Conservation (phyloP, 2,329 filamentous ascomycete genomes). For the Alternaria ventricosa region DNA sequence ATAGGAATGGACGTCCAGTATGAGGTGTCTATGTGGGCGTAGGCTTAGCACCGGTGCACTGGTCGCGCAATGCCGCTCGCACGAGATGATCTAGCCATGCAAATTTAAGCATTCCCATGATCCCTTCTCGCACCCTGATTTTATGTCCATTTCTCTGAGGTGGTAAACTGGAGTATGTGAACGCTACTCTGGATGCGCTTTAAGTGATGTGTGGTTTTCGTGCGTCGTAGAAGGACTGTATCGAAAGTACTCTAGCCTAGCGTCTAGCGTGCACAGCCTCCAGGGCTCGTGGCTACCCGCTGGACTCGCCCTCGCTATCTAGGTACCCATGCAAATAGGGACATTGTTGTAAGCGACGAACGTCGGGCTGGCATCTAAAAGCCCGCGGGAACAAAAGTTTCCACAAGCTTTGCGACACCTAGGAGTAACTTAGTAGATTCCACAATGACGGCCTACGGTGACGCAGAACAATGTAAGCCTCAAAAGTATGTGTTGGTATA, state of each 20-base stretch:
- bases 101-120: not conserved
- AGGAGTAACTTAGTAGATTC: not conserved
- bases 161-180: not conserved
- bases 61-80: not conserved
- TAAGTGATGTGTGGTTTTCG: not conserved
- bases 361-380: not conserved
- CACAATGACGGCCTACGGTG: not conserved
- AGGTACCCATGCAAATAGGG: not conserved
- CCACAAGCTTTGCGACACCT: not conserved
- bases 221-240: not conserved
- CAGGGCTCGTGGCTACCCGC: not conserved
- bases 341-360: not conserved
- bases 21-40: not conserved
- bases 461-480: not conserved
- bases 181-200: not conserved
- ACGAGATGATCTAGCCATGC: not conserved
- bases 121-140: not conserved
- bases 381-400: not conserved
- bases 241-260: not conserved
- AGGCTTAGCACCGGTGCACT: not conserved
- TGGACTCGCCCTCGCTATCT: not conserved
- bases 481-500: not conserved
- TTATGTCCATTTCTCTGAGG: rapidly evolving
- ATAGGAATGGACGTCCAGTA: not conserved
- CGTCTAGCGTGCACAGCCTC: not conserved